Percentiles rank a stretch among this genome's conserved stretches.
phyloP scores from a whole-genome alignment of 1,284 basidiomycete genomes.

The Cryptococcus sp. region DNA sequence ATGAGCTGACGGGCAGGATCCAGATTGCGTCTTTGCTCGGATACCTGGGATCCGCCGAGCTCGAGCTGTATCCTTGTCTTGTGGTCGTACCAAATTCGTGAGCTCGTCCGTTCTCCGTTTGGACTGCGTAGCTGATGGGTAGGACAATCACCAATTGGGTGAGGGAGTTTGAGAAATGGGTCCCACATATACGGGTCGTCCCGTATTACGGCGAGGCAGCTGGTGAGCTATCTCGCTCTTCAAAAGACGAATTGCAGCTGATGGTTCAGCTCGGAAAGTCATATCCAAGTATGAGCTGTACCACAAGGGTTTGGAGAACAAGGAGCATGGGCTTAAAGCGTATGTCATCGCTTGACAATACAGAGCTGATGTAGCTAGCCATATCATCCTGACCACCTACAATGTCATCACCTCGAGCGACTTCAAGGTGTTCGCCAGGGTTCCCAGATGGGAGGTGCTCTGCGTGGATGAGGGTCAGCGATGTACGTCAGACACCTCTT shows the following conservation, averaged over 20 bases:
- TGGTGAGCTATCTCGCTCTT: conserved; percentile 18
- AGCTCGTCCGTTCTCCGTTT: conserved; percentile 57
- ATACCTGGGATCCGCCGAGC: conserved; percentile 56
- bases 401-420: conserved; percentile 69
- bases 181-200: conserved; percentile 52
- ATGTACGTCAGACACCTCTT: conserved; percentile 55
- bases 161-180: conserved; percentile 86
- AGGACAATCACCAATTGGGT: conserved; percentile 50
- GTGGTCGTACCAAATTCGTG: conserved; percentile 85
- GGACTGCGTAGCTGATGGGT: conserved; percentile 26
- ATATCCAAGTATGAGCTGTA: conserved; percentile 77
- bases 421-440: conserved; percentile 69
- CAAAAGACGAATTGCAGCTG: background rate
- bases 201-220: conserved; percentile 54
- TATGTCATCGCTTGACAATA: conserved; percentile 17
- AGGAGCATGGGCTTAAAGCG: conserved; percentile 44
- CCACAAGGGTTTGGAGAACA: conserved; percentile 50
- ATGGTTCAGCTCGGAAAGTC: conserved; percentile 63
- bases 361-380: conserved; percentile 37
- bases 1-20: conserved; percentile 55
- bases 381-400: conserved; percentile 85
- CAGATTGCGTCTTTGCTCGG: conserved; percentile 85
- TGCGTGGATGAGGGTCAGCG: conserved; percentile 91
- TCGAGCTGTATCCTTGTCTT: conserved; percentile 64
- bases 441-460: conserved; percentile 85